Conservation (phyloP, 1,139 yeast species). For the Suhomyces bokatorum region DNA sequence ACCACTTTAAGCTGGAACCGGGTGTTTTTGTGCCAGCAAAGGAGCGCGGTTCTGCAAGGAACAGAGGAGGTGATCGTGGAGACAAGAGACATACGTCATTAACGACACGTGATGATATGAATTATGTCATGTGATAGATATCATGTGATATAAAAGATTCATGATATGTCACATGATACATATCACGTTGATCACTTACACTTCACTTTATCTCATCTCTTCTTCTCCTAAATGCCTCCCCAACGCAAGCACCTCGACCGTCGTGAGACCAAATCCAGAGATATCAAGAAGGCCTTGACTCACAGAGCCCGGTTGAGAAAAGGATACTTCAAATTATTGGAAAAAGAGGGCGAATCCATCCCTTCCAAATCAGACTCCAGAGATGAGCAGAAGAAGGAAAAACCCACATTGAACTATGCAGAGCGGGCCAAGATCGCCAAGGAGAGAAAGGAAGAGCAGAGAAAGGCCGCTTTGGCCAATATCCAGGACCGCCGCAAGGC, state of each 20-base stretch:
- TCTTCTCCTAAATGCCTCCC: constrained; percentile 4
- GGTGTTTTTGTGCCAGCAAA: not conserved
- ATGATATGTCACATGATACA: not conserved
- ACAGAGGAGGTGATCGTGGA: not conserved
- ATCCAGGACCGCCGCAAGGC: constrained; percentile 20
- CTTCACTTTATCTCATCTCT: not conserved
- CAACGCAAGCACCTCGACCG: constrained; percentile 32
- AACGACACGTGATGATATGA: not conserved
- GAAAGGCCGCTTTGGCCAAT: constrained; percentile 27
- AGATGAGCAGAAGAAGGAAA: constrained; percentile 19
- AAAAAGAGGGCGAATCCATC: constrained; percentile 62
- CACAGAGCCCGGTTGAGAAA: constrained; percentile 85
- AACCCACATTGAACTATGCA: constrained; percentile 32
- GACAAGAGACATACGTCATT: not conserved
- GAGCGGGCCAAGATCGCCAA: constrained; percentile 50
- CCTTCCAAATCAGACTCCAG: constrained; percentile 24
- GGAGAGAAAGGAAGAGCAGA: constrained; percentile 25
- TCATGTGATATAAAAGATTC: not conserved
- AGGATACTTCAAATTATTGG: constrained; percentile 76
- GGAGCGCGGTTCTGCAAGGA: not conserved
- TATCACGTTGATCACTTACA: no score
- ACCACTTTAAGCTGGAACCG: not conserved
- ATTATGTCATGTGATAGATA: not conserved
- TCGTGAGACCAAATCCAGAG: constrained; percentile 47
- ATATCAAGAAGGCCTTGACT: constrained; percentile 72